Evolutionary conservation across 768 basidiomycete species (phyloP).

Genomic region (Asterophora parasitica): DNA sequence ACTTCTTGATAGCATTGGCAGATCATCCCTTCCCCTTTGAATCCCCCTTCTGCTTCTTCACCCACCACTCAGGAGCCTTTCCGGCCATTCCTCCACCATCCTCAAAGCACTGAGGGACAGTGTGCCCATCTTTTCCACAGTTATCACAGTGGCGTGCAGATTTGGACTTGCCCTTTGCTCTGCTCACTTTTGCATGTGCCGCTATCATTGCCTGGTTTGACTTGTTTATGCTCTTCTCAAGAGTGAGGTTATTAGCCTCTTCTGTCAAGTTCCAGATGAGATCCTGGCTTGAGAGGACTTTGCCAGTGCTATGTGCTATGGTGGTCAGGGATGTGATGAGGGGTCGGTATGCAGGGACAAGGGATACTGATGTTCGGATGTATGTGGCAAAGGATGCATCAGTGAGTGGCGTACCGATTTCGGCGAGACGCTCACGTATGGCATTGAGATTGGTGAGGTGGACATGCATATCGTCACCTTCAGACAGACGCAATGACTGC

Average conservation of each 20-base stretch:
- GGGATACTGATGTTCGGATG: conserved; percentile 3
- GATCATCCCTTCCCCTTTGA: neutral
- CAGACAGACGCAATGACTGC: neutral
- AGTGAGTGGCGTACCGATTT: conserved; percentile 8
- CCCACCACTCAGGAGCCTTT: conserved; percentile 4
- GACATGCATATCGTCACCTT: neutral
- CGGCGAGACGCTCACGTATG: conserved; percentile 13
- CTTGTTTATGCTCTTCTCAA: conserved; percentile 14
- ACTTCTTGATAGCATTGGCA: neutral
- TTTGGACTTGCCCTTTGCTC: neutral
- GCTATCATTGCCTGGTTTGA: conserved; percentile 11
- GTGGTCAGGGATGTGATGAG: conserved; percentile 16
- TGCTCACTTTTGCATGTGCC: neutral
- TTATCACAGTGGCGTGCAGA: neutral
- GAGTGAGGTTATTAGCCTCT: conserved; percentile 7
- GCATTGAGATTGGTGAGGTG: neutral
- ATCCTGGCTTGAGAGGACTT: conserved; percentile 1
- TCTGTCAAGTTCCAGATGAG: conserved; percentile 14
- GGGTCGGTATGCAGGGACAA: conserved; percentile 4
- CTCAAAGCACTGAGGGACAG: conserved; percentile 6
- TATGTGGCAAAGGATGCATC: conserved; percentile 9
- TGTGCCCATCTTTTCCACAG: conserved; percentile 5
- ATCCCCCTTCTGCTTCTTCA: neutral
- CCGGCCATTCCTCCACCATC: conserved; percentile 2
- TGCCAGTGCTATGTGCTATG: conserved; percentile 4